These are phyloP conservation scores for Ceriops zippeliana DNA, from an alignment of 345 rosid species.

Conservation along the genomic window DNA sequence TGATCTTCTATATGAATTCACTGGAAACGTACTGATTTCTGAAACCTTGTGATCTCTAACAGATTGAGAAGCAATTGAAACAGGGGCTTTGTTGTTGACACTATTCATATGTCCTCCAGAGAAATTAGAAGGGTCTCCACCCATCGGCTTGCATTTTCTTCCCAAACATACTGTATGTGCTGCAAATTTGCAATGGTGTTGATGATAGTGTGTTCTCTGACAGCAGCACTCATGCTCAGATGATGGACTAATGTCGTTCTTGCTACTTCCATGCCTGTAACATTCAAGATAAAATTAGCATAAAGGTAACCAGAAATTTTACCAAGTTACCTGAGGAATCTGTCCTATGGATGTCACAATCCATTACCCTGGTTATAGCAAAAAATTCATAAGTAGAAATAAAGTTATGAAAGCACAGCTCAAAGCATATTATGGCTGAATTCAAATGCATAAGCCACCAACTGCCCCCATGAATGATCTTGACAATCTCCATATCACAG, in stretches of 20 bases:
- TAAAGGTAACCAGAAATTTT: background rate
- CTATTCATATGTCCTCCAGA: slow-evolving; percentile 14
- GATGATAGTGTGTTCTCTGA: slow-evolving; percentile 24
- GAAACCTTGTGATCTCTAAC: slow-evolving; percentile 18
- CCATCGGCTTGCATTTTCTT: slow-evolving; percentile 21
- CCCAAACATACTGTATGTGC: slow-evolving; percentile 23
- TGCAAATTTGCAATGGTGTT: slow-evolving; percentile 25
- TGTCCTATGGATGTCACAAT: background rate
- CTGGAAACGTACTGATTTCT: slow-evolving; percentile 18
- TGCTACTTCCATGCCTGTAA: slow-evolving; percentile 29
- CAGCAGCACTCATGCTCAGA: slow-evolving; percentile 31
- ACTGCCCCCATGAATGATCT: background rate
- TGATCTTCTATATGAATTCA: slow-evolving; percentile 17
- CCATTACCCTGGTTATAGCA: background rate
- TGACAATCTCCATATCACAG: background rate
- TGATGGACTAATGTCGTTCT: slow-evolving; percentile 5
- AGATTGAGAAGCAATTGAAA: slow-evolving; percentile 22
- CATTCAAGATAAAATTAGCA: slow-evolving; percentile 1
- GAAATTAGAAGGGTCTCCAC: slow-evolving; percentile 17
- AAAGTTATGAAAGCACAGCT: background rate
- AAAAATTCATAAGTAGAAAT: background rate
- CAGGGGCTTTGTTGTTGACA: slow-evolving; percentile 16
- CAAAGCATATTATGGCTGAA: background rate
- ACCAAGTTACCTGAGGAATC: background rate
- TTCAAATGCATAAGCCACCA: background rate